Percentiles rank a stretch among this genome's conserved stretches.
Conservation (phyloP, 2,329 filamentous ascomycete species). For the Aureobasidium lini region DNA sequence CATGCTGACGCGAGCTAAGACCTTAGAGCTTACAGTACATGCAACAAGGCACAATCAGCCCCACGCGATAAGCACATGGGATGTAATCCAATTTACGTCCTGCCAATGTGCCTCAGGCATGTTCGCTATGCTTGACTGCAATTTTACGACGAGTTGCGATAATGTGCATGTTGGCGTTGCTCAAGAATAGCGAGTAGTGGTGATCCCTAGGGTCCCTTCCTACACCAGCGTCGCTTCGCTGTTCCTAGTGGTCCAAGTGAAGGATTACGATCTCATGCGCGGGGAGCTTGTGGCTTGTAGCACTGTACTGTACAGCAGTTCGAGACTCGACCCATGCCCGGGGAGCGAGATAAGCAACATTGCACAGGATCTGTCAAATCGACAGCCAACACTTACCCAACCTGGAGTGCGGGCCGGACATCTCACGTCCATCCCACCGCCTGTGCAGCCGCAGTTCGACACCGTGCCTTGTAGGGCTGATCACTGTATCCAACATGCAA, state of each 20-base stretch:
- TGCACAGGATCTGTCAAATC: neutral
- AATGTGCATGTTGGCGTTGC: neutral
- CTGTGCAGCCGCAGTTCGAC: neutral
- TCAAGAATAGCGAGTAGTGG: neutral
- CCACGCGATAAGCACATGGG: neutral
- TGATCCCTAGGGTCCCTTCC: no score
- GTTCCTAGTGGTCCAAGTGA: no score
- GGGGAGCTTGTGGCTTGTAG: neutral
- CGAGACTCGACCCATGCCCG: neutral
- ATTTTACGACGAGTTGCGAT: no score
- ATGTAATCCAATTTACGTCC: neutral
- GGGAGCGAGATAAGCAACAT: neutral
- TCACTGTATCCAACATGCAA: neutral
- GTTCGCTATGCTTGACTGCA: neutral
- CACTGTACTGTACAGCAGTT: neutral
- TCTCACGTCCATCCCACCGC: neutral
- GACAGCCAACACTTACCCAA: neutral
- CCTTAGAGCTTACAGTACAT: slow-evolving; percentile 7
- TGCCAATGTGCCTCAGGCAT: neutral
- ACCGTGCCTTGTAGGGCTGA: neutral
- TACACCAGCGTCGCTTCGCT: no score
- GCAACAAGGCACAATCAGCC: neutral
- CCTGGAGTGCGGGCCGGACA: neutral
- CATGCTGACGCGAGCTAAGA: slow-evolving; percentile 6
- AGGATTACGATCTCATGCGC: no score